Base-by-base conservation (phyloP, 352 stramenopile species). In the Phytophthora agathidicida region DNA sequence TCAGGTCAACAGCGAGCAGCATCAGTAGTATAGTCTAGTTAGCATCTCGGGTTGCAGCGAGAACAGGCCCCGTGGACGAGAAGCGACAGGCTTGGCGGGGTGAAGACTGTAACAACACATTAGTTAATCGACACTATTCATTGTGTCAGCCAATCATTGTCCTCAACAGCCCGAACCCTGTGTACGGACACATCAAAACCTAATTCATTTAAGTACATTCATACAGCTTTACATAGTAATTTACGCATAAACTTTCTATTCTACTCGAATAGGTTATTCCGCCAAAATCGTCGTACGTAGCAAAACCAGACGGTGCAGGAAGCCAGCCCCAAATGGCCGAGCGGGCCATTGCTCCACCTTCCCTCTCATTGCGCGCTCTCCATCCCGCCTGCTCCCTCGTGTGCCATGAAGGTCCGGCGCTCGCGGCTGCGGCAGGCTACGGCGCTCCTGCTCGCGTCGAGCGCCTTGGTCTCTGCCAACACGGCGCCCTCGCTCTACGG, bases 401-500 rank as follows among this genome's bases (percentile, higher is more conserved):
- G n/a, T 60, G 30, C 28, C 44, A 76, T 76, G 68, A 67, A 66
- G 68, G 56, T 73, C 38, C 43, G 62, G 42, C 42, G 49, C 27
- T 68, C 37, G 32, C 55, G 47, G 32, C 59, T 72, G 52, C 20
- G 61, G 56, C 45, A 63, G 31, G 45, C 22, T 13, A 32, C 35
- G 28, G 44, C 42, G 17, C 48, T 76, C 33, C 42, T 75, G 23
- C 43, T 83, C 24, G 46, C 46, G 31, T 42, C 55, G 3, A 52
- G 28, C 20, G 58, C 59, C 0, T 42, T 73, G 17, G 53, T 42
- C 16, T 60, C 65, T 8, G 56, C 67, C 19, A 70, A 37, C 30
- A 71, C 64, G 1, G 57, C 75, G 1, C 76, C 79, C 9, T 84
- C 80, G 7, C 73, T 87, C 28, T 83, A 85, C 39, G 75, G 80